Conservation (phyloP, 2,329 filamentous ascomycete genomes). For the Remersonia thermophila region DNA sequence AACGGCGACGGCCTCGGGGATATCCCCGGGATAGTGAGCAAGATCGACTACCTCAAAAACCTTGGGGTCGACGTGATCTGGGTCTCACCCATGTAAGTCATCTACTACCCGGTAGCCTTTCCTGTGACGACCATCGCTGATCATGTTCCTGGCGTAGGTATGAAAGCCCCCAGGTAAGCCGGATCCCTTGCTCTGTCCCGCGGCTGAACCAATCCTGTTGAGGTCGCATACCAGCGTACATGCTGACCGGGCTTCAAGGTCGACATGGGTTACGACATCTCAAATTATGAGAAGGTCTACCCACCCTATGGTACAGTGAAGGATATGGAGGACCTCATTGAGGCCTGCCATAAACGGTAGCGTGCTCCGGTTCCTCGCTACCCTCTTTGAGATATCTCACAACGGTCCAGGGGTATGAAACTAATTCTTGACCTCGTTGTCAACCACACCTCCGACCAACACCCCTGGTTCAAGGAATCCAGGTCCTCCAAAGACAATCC, state of each 20-base stretch:
- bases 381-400: background rate
- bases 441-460: conserved; percentile 64
- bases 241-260: conserved; percentile 7
- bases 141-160: conserved; percentile 22
- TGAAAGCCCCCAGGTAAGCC: conserved; percentile 30
- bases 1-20: conserved; percentile 43
- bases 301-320: conserved; percentile 47
- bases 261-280: conserved; percentile 54
- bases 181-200: conserved; percentile 14
- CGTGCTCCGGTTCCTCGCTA: background rate
- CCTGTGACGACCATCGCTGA: no score
- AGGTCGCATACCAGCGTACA: background rate
- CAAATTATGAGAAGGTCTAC: conserved; percentile 47
- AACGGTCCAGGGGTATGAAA: conserved; percentile 43
- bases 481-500: conserved; percentile 46
- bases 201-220: no score
- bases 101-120: conserved; percentile 21
- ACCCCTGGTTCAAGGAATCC: conserved; percentile 59
- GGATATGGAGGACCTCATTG: conserved; percentile 51
- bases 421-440: conserved; percentile 65
- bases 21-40: conserved; percentile 39
- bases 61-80: conserved; percentile 41
- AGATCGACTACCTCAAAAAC: conserved; percentile 38
- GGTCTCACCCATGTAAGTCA: conserved; percentile 26
- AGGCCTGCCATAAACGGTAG: conserved; percentile 37